Evolutionary conservation across 768 basidiomycete species (phyloP), one percentile per base, ranked within the genome.

Genomic region (Gymnopilus dilepis): DNA sequence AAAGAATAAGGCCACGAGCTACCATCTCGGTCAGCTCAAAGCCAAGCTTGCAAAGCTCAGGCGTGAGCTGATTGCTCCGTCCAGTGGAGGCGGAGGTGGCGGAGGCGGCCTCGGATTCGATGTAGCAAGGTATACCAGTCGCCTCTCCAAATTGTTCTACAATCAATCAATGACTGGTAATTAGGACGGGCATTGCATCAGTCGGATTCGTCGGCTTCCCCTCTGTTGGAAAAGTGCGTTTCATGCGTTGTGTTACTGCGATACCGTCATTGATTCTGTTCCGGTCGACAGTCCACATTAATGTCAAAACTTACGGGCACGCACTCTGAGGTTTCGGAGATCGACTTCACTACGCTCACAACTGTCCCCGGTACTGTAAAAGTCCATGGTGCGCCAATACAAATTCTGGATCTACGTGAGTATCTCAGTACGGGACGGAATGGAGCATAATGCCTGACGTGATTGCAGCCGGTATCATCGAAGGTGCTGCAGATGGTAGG

Each of bases 291-390:
- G 92, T 95, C 93, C 8, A 95, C 94, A 0, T 81, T 95, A 56
- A 97, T 97, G 95, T 94, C 94, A 52, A 96, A 94, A 75, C 80
- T 95, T 60, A 99, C 97, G 5, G 97, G 97, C 59, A 99, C 96
- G 21, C 93, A 97, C 68, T 98, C 95, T 38, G 94, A 98, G 74
- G 90, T 91, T 17, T 97, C 97, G 8, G 94, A 90, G 63, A 97
- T 98, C 68, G 96, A 98, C 76, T 99, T 99, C 78, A 99, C 97
- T 0, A 93, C 94, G 2, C 86, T 96, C 28, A 96, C 94, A 5
- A 98, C 96, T 15, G 95, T 98, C 6, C 96, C 96, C 13, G 96
- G 96, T 37, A 97, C 95, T 0, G 69, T 99, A 47, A 94, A 92
- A 70, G 93, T 97, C 1, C 96, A 98, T 66, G 97, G 97, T 30